Conservation (phyloP, 805 yeast species). For the Candida stauntonica region DNA sequence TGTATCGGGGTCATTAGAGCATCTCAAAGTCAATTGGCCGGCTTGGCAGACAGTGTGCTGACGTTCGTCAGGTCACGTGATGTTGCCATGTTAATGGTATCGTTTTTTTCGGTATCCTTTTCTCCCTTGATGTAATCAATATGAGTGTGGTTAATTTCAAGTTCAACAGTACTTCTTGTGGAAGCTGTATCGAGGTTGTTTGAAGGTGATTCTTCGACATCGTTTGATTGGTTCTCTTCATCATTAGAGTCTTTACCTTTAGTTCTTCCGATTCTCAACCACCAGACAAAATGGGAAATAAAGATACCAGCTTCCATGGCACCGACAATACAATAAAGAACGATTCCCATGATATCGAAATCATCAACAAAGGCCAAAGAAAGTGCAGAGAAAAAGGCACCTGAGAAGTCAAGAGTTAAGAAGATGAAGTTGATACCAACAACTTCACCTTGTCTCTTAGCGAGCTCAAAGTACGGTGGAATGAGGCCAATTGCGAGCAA, state of each 20-base stretch:
- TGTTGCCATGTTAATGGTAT: neutral
- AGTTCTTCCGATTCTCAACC: conserved; percentile 36
- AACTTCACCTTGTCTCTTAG: conserved; percentile 76
- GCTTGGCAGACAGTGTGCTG: too few relatives aligned
- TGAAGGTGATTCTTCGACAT: neutral
- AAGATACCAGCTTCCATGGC: conserved; percentile 76
- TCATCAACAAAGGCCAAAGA: conserved; percentile 61
- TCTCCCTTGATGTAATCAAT: conserved; percentile 1
- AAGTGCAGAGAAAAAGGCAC: conserved; percentile 74
- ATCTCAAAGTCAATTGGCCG: too few relatives aligned
- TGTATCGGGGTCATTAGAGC: too few relatives aligned
- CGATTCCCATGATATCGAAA: conserved; percentile 74
- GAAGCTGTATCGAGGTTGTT: conserved; percentile 1
- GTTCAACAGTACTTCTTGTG: neutral
- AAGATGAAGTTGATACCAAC: conserved; percentile 87
- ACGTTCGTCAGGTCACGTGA: conserved; percentile 2
- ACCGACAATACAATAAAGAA: conserved; percentile 70
- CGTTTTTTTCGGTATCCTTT: neutral
- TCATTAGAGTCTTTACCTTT: conserved; percentile 1
- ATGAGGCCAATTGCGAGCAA: conserved; percentile 71
- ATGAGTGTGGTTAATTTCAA: conserved; percentile 1
- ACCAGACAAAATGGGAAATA: conserved; percentile 68
- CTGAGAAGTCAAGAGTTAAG: conserved; percentile 67
- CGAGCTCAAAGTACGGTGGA: conserved; percentile 86
- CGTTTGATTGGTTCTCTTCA: conserved; percentile 6